phyloP scores from a whole-genome alignment of 1,139 yeast species.

The Suhomyces guaymorum region DNA sequence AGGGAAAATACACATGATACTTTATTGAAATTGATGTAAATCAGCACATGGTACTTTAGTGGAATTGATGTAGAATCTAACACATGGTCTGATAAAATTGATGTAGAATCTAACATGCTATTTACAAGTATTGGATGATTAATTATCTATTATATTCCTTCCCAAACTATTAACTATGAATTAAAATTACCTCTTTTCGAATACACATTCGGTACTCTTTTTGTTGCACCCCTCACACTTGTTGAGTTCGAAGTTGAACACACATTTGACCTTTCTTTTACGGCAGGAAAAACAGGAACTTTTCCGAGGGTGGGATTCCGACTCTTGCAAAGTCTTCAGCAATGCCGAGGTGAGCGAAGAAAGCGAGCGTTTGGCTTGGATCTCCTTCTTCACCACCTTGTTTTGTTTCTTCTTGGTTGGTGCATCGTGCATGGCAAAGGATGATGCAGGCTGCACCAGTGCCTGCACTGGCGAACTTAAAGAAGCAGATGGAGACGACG shows the following conservation, averaged over 20 bases:
- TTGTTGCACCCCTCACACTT: conserved; percentile 42
- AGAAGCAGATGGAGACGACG: too few species aligned
- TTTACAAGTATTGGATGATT: too few species aligned
- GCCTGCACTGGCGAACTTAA: conserved; percentile 11
- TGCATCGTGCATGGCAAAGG: conserved; percentile 7
- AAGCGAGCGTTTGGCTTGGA: conserved; percentile 9
- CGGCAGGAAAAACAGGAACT: conserved; percentile 40
- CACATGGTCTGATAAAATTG: too few species aligned
- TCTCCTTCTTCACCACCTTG: conserved; percentile 12
- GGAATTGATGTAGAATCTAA: too few species aligned
- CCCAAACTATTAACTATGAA: not conserved
- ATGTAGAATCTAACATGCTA: too few species aligned
- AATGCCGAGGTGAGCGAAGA: conserved; percentile 15
- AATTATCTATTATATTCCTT: too few species aligned
- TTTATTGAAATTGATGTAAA: too few species aligned
- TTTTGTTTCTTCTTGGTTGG: conserved; percentile 7
- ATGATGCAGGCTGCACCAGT: conserved; percentile 8
- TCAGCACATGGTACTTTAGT: too few species aligned
- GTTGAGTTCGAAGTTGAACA: conserved; percentile 27
- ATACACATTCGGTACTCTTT: conserved; percentile 36
- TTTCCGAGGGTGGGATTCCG: conserved; percentile 25
- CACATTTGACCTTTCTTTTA: conserved; percentile 42
- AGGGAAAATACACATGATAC: too few species aligned
- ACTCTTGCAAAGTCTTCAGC: conserved; percentile 13
- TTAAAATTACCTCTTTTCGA: conserved; percentile 21